Conservation (phyloP, 1,284 basidiomycete species). For the Malassezia vespertilionis region DNA sequence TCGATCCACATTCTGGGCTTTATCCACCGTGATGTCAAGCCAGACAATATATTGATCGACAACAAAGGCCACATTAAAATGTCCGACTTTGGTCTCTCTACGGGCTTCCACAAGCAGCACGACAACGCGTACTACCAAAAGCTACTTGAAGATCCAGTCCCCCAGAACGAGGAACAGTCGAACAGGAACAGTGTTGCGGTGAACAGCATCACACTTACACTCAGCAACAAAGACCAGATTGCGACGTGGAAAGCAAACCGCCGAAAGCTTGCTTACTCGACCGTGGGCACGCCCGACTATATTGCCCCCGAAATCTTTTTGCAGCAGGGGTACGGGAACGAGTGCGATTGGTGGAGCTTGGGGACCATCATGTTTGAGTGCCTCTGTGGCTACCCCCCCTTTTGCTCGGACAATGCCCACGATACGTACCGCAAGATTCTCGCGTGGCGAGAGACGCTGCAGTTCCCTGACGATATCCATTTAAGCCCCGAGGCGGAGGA, state of each 20-base stretch:
- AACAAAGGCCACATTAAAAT: conserved; percentile 83
- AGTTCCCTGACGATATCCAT: conserved; percentile 89
- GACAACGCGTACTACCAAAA: conserved; percentile 90
- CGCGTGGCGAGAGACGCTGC: conserved; percentile 77
- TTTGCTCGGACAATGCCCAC: conserved; percentile 92
- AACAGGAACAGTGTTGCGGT: conserved; percentile 46
- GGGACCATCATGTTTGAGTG: conserved; percentile 98
- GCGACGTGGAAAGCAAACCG: conserved; percentile 97
- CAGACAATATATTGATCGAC: conserved; percentile 94
- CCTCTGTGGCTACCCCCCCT: conserved; percentile 86
- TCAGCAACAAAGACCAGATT: conserved; percentile 43
- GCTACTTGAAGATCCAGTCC: conserved; percentile 58
- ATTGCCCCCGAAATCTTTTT: conserved; percentile 98
- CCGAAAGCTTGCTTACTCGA: conserved; percentile 91
- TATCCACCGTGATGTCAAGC: conserved; percentile 91
- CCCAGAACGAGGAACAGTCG: conserved; percentile 24
- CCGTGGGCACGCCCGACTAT: conserved; percentile 97
- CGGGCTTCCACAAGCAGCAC: conserved; percentile 87
- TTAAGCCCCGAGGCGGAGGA: conserved; percentile 85
- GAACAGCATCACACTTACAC: conserved; percentile 46
- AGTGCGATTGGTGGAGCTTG: conserved; percentile 85
- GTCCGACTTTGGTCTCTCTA: conserved; percentile 90
- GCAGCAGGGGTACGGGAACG: conserved; percentile 93
- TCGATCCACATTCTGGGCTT: conserved; percentile 98
- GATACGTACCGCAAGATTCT: conserved; percentile 99